These are phyloP conservation scores for Cytidiella melzeri DNA, from an alignment of 768 basidiomycete genomes.

Conservation along the genomic window DNA sequence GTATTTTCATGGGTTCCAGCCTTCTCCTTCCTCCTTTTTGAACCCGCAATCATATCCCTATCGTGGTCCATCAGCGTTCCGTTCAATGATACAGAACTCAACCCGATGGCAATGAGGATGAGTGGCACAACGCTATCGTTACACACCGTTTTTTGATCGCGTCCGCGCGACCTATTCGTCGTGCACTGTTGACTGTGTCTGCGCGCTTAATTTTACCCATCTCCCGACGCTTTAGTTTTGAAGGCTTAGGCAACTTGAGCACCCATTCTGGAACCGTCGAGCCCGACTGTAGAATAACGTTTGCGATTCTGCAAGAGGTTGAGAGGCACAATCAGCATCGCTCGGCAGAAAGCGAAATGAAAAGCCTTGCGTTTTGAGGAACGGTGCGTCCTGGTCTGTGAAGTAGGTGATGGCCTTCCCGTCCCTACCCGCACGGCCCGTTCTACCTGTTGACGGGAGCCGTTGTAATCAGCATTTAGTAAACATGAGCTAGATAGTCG, in stretches of 20 bases:
- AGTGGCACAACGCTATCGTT: constrained; percentile 1
- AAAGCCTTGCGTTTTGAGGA: constrained; percentile 71
- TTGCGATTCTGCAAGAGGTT: constrained; percentile 65
- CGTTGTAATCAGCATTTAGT: constrained; percentile 4
- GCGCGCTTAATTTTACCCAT: constrained; percentile 84
- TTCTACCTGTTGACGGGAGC: constrained; percentile 57
- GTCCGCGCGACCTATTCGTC: constrained; percentile 60
- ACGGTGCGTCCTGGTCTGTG: constrained; percentile 88
- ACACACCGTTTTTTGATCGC: constrained; percentile 68
- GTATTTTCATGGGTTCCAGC: too few relatives aligned
- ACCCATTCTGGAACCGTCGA: constrained; percentile 94
- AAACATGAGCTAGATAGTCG: too few relatives aligned
- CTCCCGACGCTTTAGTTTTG: constrained; percentile 76
- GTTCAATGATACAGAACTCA: background rate
- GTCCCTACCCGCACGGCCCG: constrained; percentile 87
- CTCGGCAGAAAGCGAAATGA: background rate
- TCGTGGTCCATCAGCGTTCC: background rate
- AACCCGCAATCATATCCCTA: constrained; percentile 77
- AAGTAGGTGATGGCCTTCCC: constrained; percentile 96
- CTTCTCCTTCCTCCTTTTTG: constrained; percentile 59
- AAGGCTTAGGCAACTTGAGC: constrained; percentile 86
- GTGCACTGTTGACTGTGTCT: constrained; percentile 65
- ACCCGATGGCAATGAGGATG: background rate
- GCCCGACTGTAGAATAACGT: constrained; percentile 91
- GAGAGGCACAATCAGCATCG: background rate